Evolutionary conservation across 1,284 basidiomycete genomes (phyloP), one percentile per base, ranked within the genome.

Genomic region (Wolfiporia cocos): DNA sequence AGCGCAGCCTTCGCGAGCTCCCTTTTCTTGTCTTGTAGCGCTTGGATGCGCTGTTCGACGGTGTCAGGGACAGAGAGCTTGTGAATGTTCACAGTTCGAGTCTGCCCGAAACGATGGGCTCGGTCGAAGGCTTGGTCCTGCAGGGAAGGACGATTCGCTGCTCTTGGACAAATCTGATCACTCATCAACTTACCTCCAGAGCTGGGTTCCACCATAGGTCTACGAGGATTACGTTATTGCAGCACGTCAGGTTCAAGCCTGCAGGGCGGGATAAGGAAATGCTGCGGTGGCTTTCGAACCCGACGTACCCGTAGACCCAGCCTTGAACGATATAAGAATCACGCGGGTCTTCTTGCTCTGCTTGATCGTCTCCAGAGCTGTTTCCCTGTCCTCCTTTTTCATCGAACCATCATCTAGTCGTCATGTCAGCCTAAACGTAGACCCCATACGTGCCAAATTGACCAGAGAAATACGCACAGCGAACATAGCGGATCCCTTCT

Each of bases 151-250:
- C 32, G 41, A 36, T 31, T 14, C 43, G n/a, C n/a, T n/a, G n/a
- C n/a, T n/a, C n/a, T n/a, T n/a, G n/a, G n/a, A n/a, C n/a, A n/a
- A n/a, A n/a, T n/a, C n/a, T n/a, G n/a, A n/a, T n/a, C n/a, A n/a
- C n/a, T n/a, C n/a, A n/a, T 18, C 9, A 23, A 34, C 63, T 34
- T 46, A 78, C 83, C 68, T 92, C 88, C 3, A 91, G 70, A 0
- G 88, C 89, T 11, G 89, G 88, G 62, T 93, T 94, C 90, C 92
- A 97, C 95, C 95, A 98, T 39, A 96, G 64, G 59, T 97, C 94
- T 48, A 90, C 79, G 4, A 97, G 72, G 51, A 96, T 87, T 37
- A 96, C 93, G 50, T 93, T 90, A 63, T 92, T 95, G 67, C 95
- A 98, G 40, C 82, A 85, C 0, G 93, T 97, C 54, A 99, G 60